These are phyloP conservation scores for Metschnikowia dekortorum DNA, from an alignment of 805 yeast genomes.

Conservation along the genomic window DNA sequence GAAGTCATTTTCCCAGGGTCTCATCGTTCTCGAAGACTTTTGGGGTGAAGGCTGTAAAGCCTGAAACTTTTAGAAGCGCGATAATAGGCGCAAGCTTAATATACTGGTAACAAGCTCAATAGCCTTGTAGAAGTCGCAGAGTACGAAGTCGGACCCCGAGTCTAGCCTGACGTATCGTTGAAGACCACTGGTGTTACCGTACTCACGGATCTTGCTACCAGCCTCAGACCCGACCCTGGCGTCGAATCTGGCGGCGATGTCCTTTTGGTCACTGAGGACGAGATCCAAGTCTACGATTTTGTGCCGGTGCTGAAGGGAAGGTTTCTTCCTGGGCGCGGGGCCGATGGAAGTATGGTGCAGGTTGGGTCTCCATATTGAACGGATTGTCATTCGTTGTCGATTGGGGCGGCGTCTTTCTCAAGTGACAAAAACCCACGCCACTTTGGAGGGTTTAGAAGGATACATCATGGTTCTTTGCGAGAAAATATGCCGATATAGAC, in stretches of 20 bases:
- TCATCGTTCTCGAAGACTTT: constrained; percentile 4
- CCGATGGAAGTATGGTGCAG: too few relatives aligned
- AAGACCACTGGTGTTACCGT: constrained; percentile 51
- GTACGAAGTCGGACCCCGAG: constrained; percentile 55
- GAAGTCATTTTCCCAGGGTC: constrained; percentile 10
- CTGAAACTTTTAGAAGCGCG: constrained; percentile 34
- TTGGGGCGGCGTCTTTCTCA: not conserved
- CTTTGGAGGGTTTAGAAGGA: constrained; percentile 39
- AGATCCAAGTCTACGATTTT: constrained; percentile 39
- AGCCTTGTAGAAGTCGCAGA: constrained; percentile 55
- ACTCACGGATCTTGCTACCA: constrained; percentile 50
- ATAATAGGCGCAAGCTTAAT: constrained; percentile 44
- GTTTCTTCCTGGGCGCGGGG: not conserved
- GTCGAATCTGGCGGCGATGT: constrained; percentile 11
- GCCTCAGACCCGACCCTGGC: constrained; percentile 38
- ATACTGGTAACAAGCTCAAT: constrained; percentile 43
- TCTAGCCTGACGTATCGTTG: constrained; percentile 60
- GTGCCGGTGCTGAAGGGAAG: not conserved
- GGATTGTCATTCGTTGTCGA: not conserved
- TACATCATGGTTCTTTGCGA: constrained; percentile 53
- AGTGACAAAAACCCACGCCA: constrained; percentile 34
- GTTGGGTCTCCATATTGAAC: too few relatives aligned
- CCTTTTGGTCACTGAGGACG: constrained; percentile 20
- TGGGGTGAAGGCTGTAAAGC: constrained; percentile 37
- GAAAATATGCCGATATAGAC: constrained; percentile 56